Evolutionary conservation across 306 rosid genomes (phyloP).

Genomic region (Alnus rubra): DNA sequence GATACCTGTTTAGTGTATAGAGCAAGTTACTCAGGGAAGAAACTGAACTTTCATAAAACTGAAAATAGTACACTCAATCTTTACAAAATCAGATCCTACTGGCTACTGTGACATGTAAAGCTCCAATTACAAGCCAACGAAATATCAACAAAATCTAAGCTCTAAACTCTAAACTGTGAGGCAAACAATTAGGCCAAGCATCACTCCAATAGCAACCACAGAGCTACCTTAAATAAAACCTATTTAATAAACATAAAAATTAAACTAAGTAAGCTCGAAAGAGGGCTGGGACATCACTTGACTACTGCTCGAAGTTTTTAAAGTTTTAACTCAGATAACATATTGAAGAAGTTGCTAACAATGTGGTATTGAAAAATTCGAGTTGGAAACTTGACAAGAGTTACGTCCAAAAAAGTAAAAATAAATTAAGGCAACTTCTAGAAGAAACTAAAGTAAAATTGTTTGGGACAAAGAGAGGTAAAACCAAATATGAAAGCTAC

Average conservation of each 20-base stretch:
- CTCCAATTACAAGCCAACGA: neutral
- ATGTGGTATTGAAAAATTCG: neutral
- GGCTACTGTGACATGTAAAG: neutral
- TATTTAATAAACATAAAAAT: neutral
- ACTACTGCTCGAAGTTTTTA: neutral
- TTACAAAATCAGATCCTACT: neutral
- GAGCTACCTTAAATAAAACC: neutral
- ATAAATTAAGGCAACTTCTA: neutral
- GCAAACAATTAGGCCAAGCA: neutral
- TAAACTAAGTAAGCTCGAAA: neutral
- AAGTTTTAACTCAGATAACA: neutral
- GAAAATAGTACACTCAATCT: neutral
- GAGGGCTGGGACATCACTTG: neutral
- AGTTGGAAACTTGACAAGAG: neutral
- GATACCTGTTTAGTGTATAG: conserved; percentile 59
- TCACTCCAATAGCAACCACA: neutral
- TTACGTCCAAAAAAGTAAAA: neutral
- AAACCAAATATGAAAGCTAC: neutral
- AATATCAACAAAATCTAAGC: neutral
- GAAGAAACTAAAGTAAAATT: neutral
- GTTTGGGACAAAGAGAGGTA: neutral
- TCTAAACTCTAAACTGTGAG: neutral
- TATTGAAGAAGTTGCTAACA: neutral
- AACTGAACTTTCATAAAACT: neutral
- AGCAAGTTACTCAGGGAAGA: conserved; percentile 29